A percentile compares a stretch with the other conserved stretches of the same genome.
Conservation (phyloP, 2,329 filamentous ascomycete genomes). For the Fusarium tanahbumbuense region DNA sequence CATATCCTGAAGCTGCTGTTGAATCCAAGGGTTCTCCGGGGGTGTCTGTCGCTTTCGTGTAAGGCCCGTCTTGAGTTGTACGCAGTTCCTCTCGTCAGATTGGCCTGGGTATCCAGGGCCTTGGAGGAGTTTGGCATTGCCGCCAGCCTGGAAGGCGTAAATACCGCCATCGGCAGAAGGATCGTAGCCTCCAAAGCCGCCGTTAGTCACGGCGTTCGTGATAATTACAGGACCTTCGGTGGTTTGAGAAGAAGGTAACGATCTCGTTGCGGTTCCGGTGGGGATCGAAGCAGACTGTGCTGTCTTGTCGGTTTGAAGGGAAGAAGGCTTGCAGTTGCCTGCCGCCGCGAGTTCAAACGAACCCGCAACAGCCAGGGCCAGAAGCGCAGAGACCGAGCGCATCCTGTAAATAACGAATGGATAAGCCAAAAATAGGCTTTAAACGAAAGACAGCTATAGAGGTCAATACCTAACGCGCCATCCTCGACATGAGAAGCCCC, state of each 20-base stretch:
- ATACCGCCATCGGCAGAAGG: conserved; percentile 35
- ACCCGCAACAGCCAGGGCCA: conserved; percentile 20
- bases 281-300: background rate
- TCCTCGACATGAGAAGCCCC: background rate
- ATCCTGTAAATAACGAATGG: conserved; percentile 25
- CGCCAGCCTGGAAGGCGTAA: conserved; percentile 32
- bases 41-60: conserved; percentile 10
- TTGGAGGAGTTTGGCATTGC: conserved; percentile 27
- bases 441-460: background rate
- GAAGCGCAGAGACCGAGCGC: conserved; percentile 25
- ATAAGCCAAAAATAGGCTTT: conserved; percentile 7
- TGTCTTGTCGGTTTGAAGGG: background rate
- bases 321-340: conserved; percentile 24
- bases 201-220: conserved; percentile 33
- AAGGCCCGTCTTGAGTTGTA: conserved; percentile 15
- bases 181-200: conserved; percentile 40
- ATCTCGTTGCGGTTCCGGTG: conserved; percentile 1
- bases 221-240: conserved; percentile 17
- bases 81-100: conserved; percentile 34
- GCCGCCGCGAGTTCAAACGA: conserved; percentile 11
- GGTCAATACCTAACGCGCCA: background rate
- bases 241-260: conserved; percentile 1
- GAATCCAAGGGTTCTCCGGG: conserved; percentile 25
- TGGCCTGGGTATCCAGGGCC: conserved; percentile 30
- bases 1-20: conserved; percentile 34